These are phyloP conservation scores for Monosporascus cannonballus DNA, from an alignment of 2,329 filamentous ascomycete species.

Conservation along the genomic window DNA sequence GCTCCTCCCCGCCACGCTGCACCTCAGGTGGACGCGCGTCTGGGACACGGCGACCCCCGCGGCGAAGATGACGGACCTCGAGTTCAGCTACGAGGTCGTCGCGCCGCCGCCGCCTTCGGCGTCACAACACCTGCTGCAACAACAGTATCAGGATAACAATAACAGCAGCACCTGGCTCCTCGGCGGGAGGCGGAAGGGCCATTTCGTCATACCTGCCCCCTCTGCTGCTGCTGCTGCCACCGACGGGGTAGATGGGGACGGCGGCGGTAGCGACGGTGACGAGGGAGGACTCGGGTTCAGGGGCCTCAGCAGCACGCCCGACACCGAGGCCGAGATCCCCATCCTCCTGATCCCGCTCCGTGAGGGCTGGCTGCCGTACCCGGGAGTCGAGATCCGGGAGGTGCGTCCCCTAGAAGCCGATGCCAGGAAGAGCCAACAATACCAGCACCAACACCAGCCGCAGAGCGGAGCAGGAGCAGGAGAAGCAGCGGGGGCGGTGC, in stretches of 20 bases:
- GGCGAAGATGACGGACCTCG: slow-evolving; percentile 40
- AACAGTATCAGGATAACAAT: too few species aligned
- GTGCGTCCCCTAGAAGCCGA: slow-evolving; percentile 28
- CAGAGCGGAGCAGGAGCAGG: background rate
- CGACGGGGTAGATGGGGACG: background rate
- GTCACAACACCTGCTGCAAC: too few species aligned
- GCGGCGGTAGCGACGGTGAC: background rate
- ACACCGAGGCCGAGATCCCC: slow-evolving; percentile 53
- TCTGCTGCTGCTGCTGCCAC: slow-evolving; percentile 4
- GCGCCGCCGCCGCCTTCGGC: slow-evolving; percentile 46
- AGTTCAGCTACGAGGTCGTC: slow-evolving; percentile 79
- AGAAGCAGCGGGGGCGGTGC: slow-evolving; percentile 16
- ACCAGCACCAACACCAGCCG: slow-evolving; percentile 3
- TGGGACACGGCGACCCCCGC: slow-evolving; percentile 48
- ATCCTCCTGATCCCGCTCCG: slow-evolving; percentile 76
- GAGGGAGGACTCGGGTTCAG: background rate
- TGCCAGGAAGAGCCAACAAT: background rate
- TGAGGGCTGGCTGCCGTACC: slow-evolving; percentile 71
- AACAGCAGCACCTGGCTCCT: slow-evolving; percentile 66
- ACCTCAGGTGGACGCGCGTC: slow-evolving; percentile 54
- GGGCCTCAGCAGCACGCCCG: slow-evolving; percentile 32
- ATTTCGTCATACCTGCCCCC: slow-evolving; percentile 57
- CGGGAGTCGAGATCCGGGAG: slow-evolving; percentile 71
- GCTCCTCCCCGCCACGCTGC: slow-evolving; percentile 56
- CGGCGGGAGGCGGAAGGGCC: slow-evolving; percentile 72